phyloP scores from a whole-genome alignment of 208 protist species.

The Trypanosomatidae sp. region DNA sequence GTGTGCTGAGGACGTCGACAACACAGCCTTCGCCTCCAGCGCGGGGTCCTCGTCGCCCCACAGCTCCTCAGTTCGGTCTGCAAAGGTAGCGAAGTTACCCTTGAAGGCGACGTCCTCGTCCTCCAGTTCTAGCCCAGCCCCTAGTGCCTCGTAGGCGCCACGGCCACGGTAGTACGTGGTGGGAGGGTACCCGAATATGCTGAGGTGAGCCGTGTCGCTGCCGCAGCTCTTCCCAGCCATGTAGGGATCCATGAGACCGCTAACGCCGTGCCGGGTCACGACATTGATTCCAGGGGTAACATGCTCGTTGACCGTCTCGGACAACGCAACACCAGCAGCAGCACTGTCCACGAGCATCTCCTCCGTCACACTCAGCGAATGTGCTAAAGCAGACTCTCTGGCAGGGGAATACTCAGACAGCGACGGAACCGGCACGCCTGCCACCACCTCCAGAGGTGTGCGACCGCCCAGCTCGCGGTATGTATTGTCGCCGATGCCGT shows the following conservation, averaged over 20 bases:
- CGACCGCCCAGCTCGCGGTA: constrained; percentile 52
- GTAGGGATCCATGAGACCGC: constrained; percentile 72
- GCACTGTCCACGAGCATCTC: constrained; percentile 8
- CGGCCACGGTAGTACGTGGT: constrained; percentile 64
- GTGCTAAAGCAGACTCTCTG: not conserved
- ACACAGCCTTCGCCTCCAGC: constrained; percentile 20
- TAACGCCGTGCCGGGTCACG: constrained; percentile 53
- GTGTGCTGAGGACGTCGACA: constrained; percentile 1
- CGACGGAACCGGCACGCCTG: constrained; percentile 30
- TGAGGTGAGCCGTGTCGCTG: constrained; percentile 79
- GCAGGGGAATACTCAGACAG: not conserved
- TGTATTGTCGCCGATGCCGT: constrained; percentile 71
- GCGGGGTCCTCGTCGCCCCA: constrained; percentile 33
- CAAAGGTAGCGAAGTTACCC: constrained; percentile 67
- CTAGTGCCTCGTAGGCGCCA: constrained; percentile 68
- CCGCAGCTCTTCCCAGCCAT: constrained; percentile 61
- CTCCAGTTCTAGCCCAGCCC: constrained; percentile 50
- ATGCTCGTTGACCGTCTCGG: constrained; percentile 8
- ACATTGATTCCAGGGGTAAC: constrained; percentile 47
- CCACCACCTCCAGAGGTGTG: constrained; percentile 73
- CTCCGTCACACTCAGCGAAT: constrained; percentile 7
- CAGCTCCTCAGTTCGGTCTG: constrained; percentile 25
- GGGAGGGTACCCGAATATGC: constrained; percentile 68
- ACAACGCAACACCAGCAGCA: constrained; percentile 2
- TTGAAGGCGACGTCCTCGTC: constrained; percentile 78